phyloP scores from a whole-genome alignment of 2,329 filamentous ascomycete genomes.

The Reticulascus tulasneorum region DNA sequence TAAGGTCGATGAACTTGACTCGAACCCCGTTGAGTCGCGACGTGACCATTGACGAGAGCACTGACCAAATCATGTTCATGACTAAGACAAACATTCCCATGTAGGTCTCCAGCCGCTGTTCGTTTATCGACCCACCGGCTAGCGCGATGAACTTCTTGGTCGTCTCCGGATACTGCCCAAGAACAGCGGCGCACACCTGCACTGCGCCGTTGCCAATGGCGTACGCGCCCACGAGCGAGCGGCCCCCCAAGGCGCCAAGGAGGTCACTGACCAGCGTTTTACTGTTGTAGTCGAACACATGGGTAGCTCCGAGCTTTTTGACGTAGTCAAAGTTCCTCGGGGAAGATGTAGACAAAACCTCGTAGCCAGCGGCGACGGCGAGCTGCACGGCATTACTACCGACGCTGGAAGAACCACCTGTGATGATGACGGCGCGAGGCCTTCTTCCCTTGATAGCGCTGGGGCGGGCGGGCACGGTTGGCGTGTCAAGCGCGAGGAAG shows the following conservation, averaged over 20 bases:
- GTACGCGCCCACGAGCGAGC: background rate
- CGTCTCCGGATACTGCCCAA: no score
- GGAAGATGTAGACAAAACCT: constrained; percentile 39
- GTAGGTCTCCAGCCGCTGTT: no score
- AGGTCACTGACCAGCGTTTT: constrained; percentile 25
- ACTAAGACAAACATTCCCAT: no score
- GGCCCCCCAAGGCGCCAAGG: constrained; percentile 19
- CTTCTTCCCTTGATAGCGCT: constrained; percentile 13
- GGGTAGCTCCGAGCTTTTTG: constrained; percentile 37
- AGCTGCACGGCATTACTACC: constrained; percentile 44
- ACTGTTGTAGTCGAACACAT: constrained; percentile 40
- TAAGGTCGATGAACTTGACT: no score
- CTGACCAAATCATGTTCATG: no score
- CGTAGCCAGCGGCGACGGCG: constrained; percentile 36
- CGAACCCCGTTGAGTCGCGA: no score
- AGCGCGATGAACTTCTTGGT: no score
- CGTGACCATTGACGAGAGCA: no score
- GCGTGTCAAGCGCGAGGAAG: constrained; percentile 18
- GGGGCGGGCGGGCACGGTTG: constrained; percentile 16
- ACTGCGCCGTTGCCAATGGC: constrained; percentile 1
- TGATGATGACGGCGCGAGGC: constrained; percentile 28
- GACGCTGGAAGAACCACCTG: constrained; percentile 45
- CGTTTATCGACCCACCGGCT: no score
- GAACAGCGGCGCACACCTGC: no score
- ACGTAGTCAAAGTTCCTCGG: constrained; percentile 36